These are phyloP conservation scores for Logfia minima DNA, from an alignment of 129 eudicot species.

Conservation along the genomic window DNA sequence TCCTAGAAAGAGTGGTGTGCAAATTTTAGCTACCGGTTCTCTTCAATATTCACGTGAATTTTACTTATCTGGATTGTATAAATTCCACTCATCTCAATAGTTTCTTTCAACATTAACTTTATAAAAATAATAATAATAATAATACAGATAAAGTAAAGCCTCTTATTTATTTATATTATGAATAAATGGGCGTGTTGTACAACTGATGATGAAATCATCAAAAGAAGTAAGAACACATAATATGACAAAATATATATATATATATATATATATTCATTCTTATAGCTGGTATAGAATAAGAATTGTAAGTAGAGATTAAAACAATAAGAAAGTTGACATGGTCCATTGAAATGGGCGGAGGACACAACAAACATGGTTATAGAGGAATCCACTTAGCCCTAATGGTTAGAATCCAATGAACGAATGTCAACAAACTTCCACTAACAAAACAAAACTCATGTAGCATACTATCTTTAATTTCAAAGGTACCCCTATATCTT, in stretches of 20 bases:
- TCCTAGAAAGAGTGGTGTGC: not conserved
- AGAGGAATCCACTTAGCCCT: slow-evolving; percentile 22
- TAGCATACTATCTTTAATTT: not conserved
- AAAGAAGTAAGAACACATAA: not conserved
- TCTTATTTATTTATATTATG: not conserved
- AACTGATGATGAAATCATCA: not conserved
- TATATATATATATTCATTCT: no score
- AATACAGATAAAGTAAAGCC: not conserved
- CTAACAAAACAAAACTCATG: slow-evolving; percentile 4
- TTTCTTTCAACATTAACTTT: not conserved
- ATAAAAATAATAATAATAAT: not conserved
- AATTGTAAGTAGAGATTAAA: not conserved
- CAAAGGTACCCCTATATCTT: slow-evolving; percentile 8
- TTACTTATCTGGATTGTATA: not conserved
- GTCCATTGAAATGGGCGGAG: slow-evolving; percentile 31
- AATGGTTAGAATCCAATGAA: slow-evolving; percentile 27
- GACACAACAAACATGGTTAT: slow-evolving; percentile 26
- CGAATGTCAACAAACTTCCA: slow-evolving; percentile 5
- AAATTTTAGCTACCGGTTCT: slow-evolving; percentile 3
- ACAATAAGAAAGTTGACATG: slow-evolving; percentile 18
- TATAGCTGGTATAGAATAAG: not conserved
- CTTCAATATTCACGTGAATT: not conserved
- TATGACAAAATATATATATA: not conserved
- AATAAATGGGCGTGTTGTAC: not conserved
- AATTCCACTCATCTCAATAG: not conserved